phyloP scores from a whole-genome alignment of 2,329 filamentous ascomycete genomes.

The Xylaria sp. region DNA sequence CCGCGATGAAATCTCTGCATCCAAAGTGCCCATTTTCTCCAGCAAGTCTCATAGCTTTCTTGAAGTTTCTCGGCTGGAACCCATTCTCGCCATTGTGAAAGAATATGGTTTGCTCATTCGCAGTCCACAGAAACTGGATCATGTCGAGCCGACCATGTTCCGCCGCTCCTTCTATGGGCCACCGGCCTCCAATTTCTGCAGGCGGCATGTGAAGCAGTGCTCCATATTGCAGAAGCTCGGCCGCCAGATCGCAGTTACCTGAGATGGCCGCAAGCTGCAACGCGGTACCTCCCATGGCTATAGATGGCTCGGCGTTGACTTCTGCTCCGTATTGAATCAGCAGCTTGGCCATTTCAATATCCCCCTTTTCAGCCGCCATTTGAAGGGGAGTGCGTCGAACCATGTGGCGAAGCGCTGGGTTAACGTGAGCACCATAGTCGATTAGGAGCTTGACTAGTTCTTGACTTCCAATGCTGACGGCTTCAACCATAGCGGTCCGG shows the following conservation, averaged over 20 bases:
- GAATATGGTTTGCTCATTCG: conserved; percentile 7
- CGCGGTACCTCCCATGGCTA: conserved; percentile 33
- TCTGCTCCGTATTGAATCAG: conserved; percentile 32
- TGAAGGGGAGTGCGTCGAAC: conserved; percentile 35
- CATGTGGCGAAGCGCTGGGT: conserved; percentile 10
- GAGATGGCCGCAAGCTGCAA: conserved; percentile 36
- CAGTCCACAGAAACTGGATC: conserved; percentile 36
- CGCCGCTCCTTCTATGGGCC: conserved; percentile 37
- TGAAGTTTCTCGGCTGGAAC: conserved; percentile 17
- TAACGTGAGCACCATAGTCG: conserved; percentile 26
- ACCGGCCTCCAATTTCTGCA: conserved; percentile 29
- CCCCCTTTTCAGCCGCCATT: conserved; percentile 27
- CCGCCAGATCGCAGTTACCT: conserved; percentile 31
- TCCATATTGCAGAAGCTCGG: conserved; percentile 23
- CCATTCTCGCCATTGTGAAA: not conserved
- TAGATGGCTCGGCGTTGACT: conserved; percentile 28
- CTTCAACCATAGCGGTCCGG: conserved; percentile 13
- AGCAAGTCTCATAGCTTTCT: conserved; percentile 35
- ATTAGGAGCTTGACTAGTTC: conserved; percentile 35
- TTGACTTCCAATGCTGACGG: conserved; percentile 12
- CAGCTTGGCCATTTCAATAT: conserved; percentile 25
- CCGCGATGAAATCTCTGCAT: conserved; percentile 28
- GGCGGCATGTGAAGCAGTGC: conserved; percentile 25
- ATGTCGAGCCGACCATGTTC: conserved; percentile 38
- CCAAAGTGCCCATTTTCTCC: conserved; percentile 16